Percentiles rank a stretch among this genome's conserved stretches.
Conservation (phyloP, 2,329 filamentous ascomycete species). For the Phaeosphaeria sp. region DNA sequence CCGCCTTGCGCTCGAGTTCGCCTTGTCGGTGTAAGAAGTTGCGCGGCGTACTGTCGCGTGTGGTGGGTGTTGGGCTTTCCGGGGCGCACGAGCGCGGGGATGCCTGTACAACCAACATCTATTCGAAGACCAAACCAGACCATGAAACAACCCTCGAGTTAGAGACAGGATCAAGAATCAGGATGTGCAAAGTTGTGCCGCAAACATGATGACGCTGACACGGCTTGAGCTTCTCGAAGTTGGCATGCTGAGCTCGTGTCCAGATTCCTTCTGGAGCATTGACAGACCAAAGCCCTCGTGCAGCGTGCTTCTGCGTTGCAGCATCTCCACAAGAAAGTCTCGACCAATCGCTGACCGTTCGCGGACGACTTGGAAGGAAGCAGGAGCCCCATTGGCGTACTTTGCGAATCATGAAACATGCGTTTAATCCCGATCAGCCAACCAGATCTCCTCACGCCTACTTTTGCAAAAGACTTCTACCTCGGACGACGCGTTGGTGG, state of each 20-base stretch:
- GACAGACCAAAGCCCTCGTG: background rate
- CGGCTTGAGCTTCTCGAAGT: background rate
- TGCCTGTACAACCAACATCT: slow-evolving; percentile 3
- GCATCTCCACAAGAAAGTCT: background rate
- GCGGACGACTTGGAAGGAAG: background rate
- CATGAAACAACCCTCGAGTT: slow-evolving; percentile 7
- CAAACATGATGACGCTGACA: background rate
- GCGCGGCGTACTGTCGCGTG: slow-evolving; percentile 1
- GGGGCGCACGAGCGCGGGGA: background rate
- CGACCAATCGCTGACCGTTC: background rate
- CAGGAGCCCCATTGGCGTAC: slow-evolving; percentile 1
- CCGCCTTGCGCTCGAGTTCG: slow-evolving; percentile 3
- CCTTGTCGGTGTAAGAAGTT: slow-evolving; percentile 9
- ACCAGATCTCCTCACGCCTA: background rate
- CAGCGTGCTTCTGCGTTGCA: background rate
- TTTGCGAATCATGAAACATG: slow-evolving; percentile 11
- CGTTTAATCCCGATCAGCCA: slow-evolving; percentile 3
- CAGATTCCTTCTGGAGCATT: background rate
- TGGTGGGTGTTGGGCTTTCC: background rate
- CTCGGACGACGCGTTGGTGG: slow-evolving; percentile 13
- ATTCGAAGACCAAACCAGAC: slow-evolving; percentile 6
- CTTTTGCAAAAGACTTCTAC: slow-evolving; percentile 1
- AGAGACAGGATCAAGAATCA: background rate
- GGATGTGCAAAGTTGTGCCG: slow-evolving; percentile 1
- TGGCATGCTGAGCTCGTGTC: background rate